phyloP scores from a whole-genome alignment of 2,329 filamentous ascomycete genomes.

The Colletotrichum agaves region DNA sequence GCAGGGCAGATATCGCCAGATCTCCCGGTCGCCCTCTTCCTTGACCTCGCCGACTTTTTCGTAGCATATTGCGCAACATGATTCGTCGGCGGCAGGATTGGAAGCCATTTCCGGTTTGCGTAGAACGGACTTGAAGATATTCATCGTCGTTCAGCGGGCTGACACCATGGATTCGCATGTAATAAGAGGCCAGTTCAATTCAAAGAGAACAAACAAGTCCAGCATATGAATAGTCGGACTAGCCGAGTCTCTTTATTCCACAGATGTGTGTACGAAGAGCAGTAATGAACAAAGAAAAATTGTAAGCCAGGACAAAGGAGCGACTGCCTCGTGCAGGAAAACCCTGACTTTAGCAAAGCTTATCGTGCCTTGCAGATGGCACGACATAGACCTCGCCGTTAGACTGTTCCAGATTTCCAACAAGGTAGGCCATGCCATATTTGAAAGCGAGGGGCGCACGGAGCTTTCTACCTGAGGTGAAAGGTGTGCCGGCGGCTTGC shows the following conservation, averaged over 20 bases:
- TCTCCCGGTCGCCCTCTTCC: conserved; percentile 51
- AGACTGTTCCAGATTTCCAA: conserved; percentile 18
- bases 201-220: conserved; percentile 2
- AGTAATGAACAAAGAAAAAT: conserved; percentile 23
- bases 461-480: conserved; percentile 31
- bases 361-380: conserved; percentile 36
- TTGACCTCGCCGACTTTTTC: conserved; percentile 51
- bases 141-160: conserved; percentile 29
- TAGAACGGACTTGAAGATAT: conserved; percentile 34
- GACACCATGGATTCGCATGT: conserved; percentile 3
- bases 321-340: conserved; percentile 8
- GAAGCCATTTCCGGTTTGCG: conserved; percentile 39
- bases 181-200: background rate
- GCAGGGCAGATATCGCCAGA: conserved; percentile 54
- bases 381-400: conserved; percentile 36
- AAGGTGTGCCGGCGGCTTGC: conserved; percentile 26
- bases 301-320: conserved; percentile 9
- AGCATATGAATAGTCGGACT: background rate
- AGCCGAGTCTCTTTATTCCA: conserved; percentile 19
- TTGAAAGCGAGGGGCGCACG: conserved; percentile 27
- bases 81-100: conserved; percentile 31
- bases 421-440: conserved; percentile 25
- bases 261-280: background rate
- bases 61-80: conserved; percentile 55
- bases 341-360: conserved; percentile 33